These are phyloP conservation scores for Cenococcum geophilum DNA, from an alignment of 495 filamentous ascomycete species.

Conservation along the genomic window DNA sequence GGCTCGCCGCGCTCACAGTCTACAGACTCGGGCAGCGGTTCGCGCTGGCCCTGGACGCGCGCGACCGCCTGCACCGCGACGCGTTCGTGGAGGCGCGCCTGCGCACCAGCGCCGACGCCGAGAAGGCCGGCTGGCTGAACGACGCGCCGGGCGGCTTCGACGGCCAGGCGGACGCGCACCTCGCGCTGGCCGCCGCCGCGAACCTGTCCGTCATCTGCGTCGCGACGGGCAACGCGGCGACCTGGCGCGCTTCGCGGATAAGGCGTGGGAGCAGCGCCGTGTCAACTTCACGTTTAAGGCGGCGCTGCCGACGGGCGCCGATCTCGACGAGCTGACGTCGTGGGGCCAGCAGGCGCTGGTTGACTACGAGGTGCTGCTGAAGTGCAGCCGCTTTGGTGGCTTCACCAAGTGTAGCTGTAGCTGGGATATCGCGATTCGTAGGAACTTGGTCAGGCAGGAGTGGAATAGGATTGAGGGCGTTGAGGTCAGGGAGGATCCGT, in stretches of 20 bases:
- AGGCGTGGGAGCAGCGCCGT: slow-evolving; percentile 19
- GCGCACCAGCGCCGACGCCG: no score
- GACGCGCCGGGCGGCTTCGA: no score
- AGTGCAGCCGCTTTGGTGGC: slow-evolving; percentile 34
- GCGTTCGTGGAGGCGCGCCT: no score
- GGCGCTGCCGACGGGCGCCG: slow-evolving; percentile 3
- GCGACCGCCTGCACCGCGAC: no score
- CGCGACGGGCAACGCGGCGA: slow-evolving; percentile 29
- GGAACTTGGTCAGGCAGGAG: slow-evolving; percentile 16
- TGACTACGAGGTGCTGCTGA: slow-evolving; percentile 41
- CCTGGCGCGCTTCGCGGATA: slow-evolving; percentile 20
- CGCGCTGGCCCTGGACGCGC: no score
- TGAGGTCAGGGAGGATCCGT: not conserved
- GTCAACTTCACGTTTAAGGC: slow-evolving; percentile 34
- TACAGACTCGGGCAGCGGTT: no score
- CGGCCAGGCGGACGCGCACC: not conserved
- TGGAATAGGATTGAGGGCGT: not conserved
- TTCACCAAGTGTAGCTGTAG: slow-evolving; percentile 34
- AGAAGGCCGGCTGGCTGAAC: no score
- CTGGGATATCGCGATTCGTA: slow-evolving; percentile 38
- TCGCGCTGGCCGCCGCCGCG: not conserved
- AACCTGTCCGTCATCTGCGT: slow-evolving; percentile 33
- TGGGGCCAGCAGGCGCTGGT: slow-evolving; percentile 39
- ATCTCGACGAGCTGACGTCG: slow-evolving; percentile 30
- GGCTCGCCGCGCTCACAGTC: no score